These are phyloP conservation scores for Reticulascus tulasneorum DNA, from an alignment of 2,329 filamentous ascomycete genomes.

Conservation along the genomic window DNA sequence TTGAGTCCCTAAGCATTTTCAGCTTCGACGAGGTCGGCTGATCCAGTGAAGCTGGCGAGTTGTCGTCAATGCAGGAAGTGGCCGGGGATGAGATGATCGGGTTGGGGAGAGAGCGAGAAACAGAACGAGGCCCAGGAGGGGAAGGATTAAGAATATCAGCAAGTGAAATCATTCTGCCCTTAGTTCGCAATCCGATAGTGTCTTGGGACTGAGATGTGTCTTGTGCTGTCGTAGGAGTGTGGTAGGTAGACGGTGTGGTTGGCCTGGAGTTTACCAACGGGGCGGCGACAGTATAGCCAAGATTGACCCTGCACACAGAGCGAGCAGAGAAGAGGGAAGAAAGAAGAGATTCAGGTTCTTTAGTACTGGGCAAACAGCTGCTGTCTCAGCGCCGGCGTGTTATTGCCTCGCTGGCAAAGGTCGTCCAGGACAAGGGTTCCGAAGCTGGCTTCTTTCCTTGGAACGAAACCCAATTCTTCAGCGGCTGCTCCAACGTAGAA, in stretches of 20 bases:
- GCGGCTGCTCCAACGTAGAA: conserved; percentile 8
- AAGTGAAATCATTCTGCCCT: conserved; percentile 57
- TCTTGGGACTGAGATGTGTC: conserved; percentile 12
- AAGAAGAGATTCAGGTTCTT: conserved; percentile 13
- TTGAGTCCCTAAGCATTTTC: conserved; percentile 63
- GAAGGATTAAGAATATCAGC: conserved; percentile 64
- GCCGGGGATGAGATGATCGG: conserved; percentile 32
- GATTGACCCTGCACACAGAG: conserved; percentile 25
- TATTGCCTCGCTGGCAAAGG: conserved; percentile 18
- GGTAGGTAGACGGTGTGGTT: conserved; percentile 15
- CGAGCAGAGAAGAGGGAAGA: conserved; percentile 4
- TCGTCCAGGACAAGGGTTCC: conserved; percentile 22
- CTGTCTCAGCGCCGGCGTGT: conserved; percentile 8
- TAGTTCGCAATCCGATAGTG: conserved; percentile 11
- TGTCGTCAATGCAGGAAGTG: conserved; percentile 28
- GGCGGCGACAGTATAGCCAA: conserved; percentile 21
- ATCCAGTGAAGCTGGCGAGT: conserved; percentile 18
- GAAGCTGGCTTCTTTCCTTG: conserved; percentile 31
- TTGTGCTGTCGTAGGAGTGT: too few species aligned
- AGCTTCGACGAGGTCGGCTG: conserved; percentile 35
- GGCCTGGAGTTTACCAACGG: too few species aligned
- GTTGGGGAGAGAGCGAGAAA: conserved; percentile 38
- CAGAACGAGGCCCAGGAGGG: conserved; percentile 36
- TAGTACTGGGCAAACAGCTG: conserved; percentile 10
- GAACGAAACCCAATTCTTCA: conserved; percentile 4